phyloP scores from a whole-genome alignment of 192 early-diverging fungal genomes.

The Coemansia umbellata region DNA sequence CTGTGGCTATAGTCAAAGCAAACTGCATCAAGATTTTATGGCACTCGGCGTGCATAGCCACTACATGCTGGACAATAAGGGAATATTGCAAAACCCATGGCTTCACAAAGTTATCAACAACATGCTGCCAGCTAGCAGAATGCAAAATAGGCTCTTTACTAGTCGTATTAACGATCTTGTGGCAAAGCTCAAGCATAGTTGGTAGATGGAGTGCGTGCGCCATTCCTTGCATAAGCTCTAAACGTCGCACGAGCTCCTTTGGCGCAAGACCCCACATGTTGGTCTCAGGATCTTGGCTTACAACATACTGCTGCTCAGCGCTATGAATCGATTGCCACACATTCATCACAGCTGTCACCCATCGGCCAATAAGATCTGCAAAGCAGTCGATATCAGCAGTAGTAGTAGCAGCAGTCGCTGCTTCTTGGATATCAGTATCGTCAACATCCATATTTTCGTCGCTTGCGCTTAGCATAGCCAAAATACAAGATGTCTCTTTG shows the following conservation, averaged over 20 bases:
- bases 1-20: conserved; percentile 23
- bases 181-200: conserved; percentile 16
- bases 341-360: conserved; percentile 38
- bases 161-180: conserved; percentile 4
- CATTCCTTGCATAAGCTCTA: conserved; percentile 18
- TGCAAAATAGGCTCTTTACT: not conserved
- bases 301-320: conserved; percentile 23
- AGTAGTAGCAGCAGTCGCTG: too few species aligned
- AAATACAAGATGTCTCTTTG: not conserved
- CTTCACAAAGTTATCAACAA: conserved; percentile 12
- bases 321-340: conserved; percentile 36
- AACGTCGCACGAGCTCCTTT: conserved; percentile 37
- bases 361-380: conserved; percentile 27
- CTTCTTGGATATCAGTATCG: too few species aligned
- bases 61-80: conserved; percentile 51
- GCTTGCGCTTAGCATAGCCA: too few species aligned
- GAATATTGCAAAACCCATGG: conserved; percentile 43
- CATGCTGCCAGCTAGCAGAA: not conserved
- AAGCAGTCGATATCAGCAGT: too few species aligned
- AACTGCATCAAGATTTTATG: conserved; percentile 75
- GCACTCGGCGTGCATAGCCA: conserved; percentile 53
- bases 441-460: too few species aligned
- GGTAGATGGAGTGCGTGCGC: conserved; percentile 30
- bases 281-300: not conserved
- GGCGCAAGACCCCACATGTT: conserved; percentile 33